These are phyloP conservation scores for Monosporascus cannonballus DNA, from an alignment of 2,329 filamentous ascomycete species.

Conservation along the genomic window DNA sequence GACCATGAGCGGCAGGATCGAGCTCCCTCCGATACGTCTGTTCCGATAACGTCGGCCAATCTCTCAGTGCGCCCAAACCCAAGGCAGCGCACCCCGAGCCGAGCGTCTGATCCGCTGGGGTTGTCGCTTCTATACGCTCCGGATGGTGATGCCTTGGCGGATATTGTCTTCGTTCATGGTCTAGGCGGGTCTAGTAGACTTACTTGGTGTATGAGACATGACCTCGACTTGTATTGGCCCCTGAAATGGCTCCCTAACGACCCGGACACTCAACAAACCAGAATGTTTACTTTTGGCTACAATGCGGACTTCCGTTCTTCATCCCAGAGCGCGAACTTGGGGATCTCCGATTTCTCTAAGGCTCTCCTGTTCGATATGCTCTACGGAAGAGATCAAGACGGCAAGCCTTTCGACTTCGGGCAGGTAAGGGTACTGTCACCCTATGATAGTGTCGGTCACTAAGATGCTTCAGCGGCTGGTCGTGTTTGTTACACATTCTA, in stretches of 20 bases:
- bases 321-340: not conserved
- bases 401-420: slow-evolving; percentile 1
- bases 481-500: slow-evolving; percentile 7
- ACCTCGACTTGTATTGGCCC: slow-evolving; percentile 7
- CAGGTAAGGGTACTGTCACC: not conserved
- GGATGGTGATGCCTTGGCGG: not conserved
- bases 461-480: not conserved
- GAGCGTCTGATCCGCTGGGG: not conserved
- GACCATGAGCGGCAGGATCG: no score
- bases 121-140: not conserved
- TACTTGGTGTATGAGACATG: slow-evolving; percentile 8
- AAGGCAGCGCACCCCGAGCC: not conserved
- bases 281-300: slow-evolving; percentile 5
- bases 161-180: slow-evolving; percentile 7
- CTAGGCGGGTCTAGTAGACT: slow-evolving; percentile 6
- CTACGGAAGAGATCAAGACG: slow-evolving; percentile 2
- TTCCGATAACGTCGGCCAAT: not conserved
- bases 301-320: slow-evolving; percentile 5
- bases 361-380: slow-evolving; percentile 6
- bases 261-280: not conserved
- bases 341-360: slow-evolving; percentile 5
- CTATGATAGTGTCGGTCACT: not conserved
- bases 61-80: not conserved
- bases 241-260: slow-evolving; percentile 4
- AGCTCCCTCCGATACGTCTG: not conserved